Base-by-base conservation (phyloP, 2,329 filamentous ascomycete species). In the Penicillium sp. region DNA sequence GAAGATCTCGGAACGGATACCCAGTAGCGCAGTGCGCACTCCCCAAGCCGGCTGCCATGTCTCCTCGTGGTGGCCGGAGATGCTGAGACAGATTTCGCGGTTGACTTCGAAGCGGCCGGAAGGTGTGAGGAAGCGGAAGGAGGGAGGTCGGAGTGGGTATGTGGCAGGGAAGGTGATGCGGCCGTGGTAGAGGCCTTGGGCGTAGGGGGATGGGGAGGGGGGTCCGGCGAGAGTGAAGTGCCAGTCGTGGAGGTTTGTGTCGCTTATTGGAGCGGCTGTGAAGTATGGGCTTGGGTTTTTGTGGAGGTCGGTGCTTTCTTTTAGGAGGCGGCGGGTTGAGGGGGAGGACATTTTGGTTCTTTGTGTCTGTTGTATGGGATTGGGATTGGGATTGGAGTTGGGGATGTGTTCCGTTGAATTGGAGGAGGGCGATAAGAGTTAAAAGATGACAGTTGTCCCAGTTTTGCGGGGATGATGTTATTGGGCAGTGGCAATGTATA, bases 1-100 rank as follows among this genome's bases (percentile, higher is more conserved):
- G 92, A 99, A 97, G 75, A 97, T 97, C 66, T 67, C 65, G 6
- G 86, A 89, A 54, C 94, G 80, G 49, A 97, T 85, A 6, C 86
- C 86, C 5, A 86, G 81, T 56, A 99, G 78, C 17, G 94, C 93
- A 4, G 94, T 97, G 59, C 94, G 84, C 10, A 99, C 89, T 0
- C 94, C 94, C 94, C 94, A 99, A 0, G 94, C 94, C 0, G 94
- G 94, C 82, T 97, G 93, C 94, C 94, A 99, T 17, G 91, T 96
- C 79, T 97, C 94, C 75, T 97, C 94, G 77, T 99, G 94, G 76
- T 97, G 93, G 2, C 93, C 93, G 52, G 86, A 90, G 69, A 97
- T 99, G 69, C 86, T 91, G 17, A 99, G 85, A 72, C 94, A 99
- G 67, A 99, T 97, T 80, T 97, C 93, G 64, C 94, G 87, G 73